Evolutionary conservation across 2,329 filamentous ascomycete species (phyloP).

Genomic region (Fusarium annulatum): DNA sequence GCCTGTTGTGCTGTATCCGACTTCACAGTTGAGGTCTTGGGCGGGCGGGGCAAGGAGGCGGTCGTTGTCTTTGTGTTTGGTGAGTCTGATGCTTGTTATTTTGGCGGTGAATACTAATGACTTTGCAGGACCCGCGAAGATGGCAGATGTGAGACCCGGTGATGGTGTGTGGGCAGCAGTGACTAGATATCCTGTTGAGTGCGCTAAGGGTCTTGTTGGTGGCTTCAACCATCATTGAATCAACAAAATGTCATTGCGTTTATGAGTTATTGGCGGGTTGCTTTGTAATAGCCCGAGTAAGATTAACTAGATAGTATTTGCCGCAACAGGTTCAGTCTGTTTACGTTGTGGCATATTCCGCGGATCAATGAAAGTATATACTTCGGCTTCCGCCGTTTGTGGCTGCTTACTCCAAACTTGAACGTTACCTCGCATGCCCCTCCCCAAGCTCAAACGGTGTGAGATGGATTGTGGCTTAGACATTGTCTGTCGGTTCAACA

Average conservation of each 20-base stretch:
- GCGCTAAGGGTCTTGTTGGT: not conserved
- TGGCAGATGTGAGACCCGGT: not conserved
- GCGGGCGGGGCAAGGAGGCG: slow-evolving; percentile 5
- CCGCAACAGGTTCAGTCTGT: not conserved
- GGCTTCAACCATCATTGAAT: not conserved
- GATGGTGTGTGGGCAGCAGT: not conserved
- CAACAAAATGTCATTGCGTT: no score
- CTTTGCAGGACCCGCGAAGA: not conserved
- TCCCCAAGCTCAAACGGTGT: no score
- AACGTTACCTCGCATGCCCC: not conserved
- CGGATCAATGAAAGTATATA: fast-evolving
- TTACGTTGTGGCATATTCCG: not conserved
- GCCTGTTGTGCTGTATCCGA: not conserved
- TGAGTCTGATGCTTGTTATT: not conserved
- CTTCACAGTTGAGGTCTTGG: not conserved
- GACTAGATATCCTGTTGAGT: not conserved
- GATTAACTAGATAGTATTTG: no score
- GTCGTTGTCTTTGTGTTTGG: slow-evolving; percentile 17
- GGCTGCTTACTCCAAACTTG: not conserved
- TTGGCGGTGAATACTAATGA: not conserved
- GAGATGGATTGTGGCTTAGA: not conserved
- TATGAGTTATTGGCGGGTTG: fast-evolving
- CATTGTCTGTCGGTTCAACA: not conserved
- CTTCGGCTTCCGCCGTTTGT: not conserved
- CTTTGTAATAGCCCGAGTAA: fast-evolving